Evolutionary conservation across 441 rosid genomes (phyloP), one percentile per base, ranked within the genome.

Genomic region (Euphorbia corollata): DNA sequence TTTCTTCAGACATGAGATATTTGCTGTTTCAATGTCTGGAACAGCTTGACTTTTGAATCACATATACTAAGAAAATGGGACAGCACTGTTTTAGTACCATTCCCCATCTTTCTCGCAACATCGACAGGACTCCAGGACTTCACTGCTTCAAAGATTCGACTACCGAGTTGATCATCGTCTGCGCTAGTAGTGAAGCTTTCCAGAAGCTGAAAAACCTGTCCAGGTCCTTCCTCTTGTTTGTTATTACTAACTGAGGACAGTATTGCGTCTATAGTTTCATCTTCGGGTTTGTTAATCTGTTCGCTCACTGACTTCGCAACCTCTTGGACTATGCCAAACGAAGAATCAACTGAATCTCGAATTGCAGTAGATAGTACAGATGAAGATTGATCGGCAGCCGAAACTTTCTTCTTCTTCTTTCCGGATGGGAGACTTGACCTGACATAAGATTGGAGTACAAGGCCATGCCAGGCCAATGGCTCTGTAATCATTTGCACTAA

Each of bases 381-480:
- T 64, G 80, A 39, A 4, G 84, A 67, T 45, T 78, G 89, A 50
- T 86, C 97, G 5, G 77, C 12, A 13, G 80, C 68, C 65, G 83
- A 88, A 56, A 80, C 75, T 80, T 87, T 92, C 87, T 92, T 95
- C 85, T 92, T 95, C 79, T 92, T 95, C 83, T 88, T 91, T 73
- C 98, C 97, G 54, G 92, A 80, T 57, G 98, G 98, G 75, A 83
- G 74, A 61, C 81, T 81, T n/a, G 85, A 75, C 27, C 98, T 90
- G 24, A 86, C 81, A 56, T 83, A 86, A 27, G 89, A 87, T 73
- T 88, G 97, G 47, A 95, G 79, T 38, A 95, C 70, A 68, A 95
- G 84, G 57, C 80, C 63, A 63, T 87, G 97, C 97, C 98, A 95
- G 8, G 99, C 92, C 75, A 95, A 76, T 16, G 99, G 96, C 79